A percentile compares a stretch with the other conserved stretches of the same genome.
phyloP scores from a whole-genome alignment of 805 yeast genomes.

The Nakazawaea wickerhamii region DNA sequence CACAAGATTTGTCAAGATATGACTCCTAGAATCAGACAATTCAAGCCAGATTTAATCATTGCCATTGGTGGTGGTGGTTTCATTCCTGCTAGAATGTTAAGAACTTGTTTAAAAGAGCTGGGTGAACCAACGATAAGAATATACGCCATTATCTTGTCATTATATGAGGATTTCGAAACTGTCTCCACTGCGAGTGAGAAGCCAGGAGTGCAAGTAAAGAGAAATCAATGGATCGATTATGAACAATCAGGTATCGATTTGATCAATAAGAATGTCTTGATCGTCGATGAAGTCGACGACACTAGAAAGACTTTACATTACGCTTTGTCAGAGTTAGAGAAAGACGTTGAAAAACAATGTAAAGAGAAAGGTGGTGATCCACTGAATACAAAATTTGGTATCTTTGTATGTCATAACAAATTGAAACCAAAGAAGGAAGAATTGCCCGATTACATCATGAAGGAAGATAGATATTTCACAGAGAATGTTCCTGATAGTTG shows the following conservation, averaged over 20 bases:
- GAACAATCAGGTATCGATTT: conserved; percentile 54
- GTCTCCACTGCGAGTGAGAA: conserved; percentile 50
- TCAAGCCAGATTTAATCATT: conserved; percentile 84
- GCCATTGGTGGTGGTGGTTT: conserved; percentile 95
- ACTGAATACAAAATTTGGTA: conserved; percentile 58
- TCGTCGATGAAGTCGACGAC: conserved; percentile 83
- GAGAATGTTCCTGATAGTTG: conserved; percentile 72
- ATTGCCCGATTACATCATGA: conserved; percentile 57
- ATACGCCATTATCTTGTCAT: conserved; percentile 89
- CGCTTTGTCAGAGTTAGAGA: conserved; percentile 67
- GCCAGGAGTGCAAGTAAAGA: conserved; percentile 62
- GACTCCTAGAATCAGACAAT: conserved; percentile 56
- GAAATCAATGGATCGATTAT: conserved; percentile 84
- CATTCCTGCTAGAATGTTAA: conserved; percentile 93
- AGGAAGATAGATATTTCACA: conserved; percentile 60
- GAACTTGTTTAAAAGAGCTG: conserved; percentile 85
- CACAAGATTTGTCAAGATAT: conserved; percentile 59
- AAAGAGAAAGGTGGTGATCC: conserved; percentile 44
- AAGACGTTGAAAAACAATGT: conserved; percentile 63
- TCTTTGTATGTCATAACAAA: conserved; percentile 77
- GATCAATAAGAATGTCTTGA: conserved; percentile 64
- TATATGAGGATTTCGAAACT: conserved; percentile 77
- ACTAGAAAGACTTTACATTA: conserved; percentile 81
- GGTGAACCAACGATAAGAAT: conserved; percentile 87
- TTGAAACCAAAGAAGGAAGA: conserved; percentile 66